Evolutionary conservation across 371 early-diverging fungal species (phyloP), one percentile per base, ranked within the genome.

Genomic region (Smittium culicis): DNA sequence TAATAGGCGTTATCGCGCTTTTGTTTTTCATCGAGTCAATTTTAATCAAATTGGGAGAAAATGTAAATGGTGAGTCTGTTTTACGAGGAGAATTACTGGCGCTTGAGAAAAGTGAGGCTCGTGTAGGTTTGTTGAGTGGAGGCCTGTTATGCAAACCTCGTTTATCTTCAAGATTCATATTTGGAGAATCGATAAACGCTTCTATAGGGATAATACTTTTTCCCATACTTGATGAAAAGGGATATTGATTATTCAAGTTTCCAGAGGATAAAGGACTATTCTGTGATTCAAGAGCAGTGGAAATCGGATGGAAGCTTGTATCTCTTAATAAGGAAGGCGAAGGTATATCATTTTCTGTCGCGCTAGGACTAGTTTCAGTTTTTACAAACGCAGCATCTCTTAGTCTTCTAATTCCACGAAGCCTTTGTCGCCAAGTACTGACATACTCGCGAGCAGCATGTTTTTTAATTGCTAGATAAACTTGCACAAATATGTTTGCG

Each of bases 401-500:
- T 2, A 64, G 27, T 2, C 65, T 2, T 20, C 34, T 64, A n/a
- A 35, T 34, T 11, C 29, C 35, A 8, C 65, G 34, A 24, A 64
- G 35, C 17, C 65, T 3, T 28, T 64, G 65, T 8, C 65, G 3
- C 35, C 34, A 55, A 1, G 20, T 63, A 20, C 61, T 34, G 17
- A 63, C 11, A 62, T 29, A 34, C n/a, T 45, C 65, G 30, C 29
- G 63, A 54, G 5, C 55, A 61, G 35, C 32, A 24, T 62, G 27
- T 61, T 17, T 16, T 45, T 61, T 66, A 30, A 33, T 55, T 20
- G 67, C 11, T 58, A 29, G 11, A 63, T 85, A 92, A 17, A 93
- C 87, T 69, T 95, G 91, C 29, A 94, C 88, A 74, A 92, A 88
- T 64, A 93, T 86, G 66, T 92, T 92, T 65, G 90, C 89, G 76